Base-by-base conservation (phyloP, 164 flowering plant genomes). In the Paratinospora sagittata region DNA sequence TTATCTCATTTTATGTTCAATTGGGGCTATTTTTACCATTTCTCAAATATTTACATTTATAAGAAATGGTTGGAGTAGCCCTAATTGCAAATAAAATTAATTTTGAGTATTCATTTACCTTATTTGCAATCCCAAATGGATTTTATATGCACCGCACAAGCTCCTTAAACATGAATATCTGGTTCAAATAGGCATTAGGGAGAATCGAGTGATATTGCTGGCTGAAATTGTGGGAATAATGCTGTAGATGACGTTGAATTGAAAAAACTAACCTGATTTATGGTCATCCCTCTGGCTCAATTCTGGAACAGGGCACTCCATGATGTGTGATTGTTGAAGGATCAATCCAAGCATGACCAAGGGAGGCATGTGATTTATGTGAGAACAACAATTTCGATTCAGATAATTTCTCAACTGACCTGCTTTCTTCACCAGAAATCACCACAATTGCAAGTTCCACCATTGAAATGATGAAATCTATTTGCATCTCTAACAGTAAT, bases 391-490 rank as follows among this genome's bases (percentile, higher is more conserved):
- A 2, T 30, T 16, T 30, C 34, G 13, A 30, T 8, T 52, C 8
- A 17, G 10, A 39, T 41, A 5, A 23, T 27, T 62, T 34, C 65
- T 58, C 12, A 11, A 65, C 0, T 36, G 9, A 3, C 55, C 36
- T 68, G 45, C 66, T 39, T 30, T 67, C 70, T 72, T 87, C 81
- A 87, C 90, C 90, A 87, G 76, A 80, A 85, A 72, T 85, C 88
- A 55, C 81, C 79, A 65, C 90, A 85, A 45, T 72, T 82, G 85
- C 88, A 86, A 21, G 49, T 61, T 19, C 89, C 87, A 76, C 77
- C 60, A 45, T n/a, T 78, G 73, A 86, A 83, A 80, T 84, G 86
- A 75, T 86, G 88, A 76, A 82, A 85, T 23, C 86, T 82, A 68
- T 27, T 79, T 6, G 82, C 77, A 73, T 85, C 89, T 72, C 89